Evolutionary conservation across 495 filamentous ascomycete genomes (phyloP), one percentile per base, ranked within the genome.

Genomic region (Astrothelium subdiscretum): DNA sequence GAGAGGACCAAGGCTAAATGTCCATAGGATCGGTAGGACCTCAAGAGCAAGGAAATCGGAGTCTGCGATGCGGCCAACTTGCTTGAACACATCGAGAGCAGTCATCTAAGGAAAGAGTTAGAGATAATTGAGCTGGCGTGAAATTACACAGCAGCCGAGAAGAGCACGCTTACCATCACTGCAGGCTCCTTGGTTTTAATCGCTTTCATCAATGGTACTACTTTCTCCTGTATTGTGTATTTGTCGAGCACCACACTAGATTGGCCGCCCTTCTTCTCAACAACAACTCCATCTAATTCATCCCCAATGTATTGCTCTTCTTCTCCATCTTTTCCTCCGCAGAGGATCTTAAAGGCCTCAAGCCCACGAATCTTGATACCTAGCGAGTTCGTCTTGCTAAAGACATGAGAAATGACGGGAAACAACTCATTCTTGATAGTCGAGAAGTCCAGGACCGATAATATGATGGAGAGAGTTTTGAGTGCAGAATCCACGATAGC

Each of bases 171-270:
- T 71, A 75, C 72, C 88, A 96, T 96, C 2, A 98, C 94, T 1
- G 90, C 92, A 0, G 94, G 94, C 68, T 98, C 94, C 68, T 95
- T 97, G 0, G 94, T 98, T 71, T 97, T 97, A 72, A 98, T 97
- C 0, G 77, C 90, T 69, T 89, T 91, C 60, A 98, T 79, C 3
- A 96, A 78, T 0, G 94, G 94, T 3, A 97, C 82, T 18, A 98
- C 85, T 74, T 95, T 97, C 71, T 97, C 94, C 70, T 98, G 95
- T 67, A 97, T 88, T 1, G 94, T 97, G 67, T 91, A 96, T 71
- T 97, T 97, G 74, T 98, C 94, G 32, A 98, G 78, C 20, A 91
- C 91, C 1, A 90, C 88, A 2, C 82, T 83, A 31, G 83, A 85
- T 32, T 76, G 75, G 60, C n/a, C 61, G 70, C 59, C n/a, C 60